Conservation (phyloP, 768 basidiomycete species). For the Russula sp. region DNA sequence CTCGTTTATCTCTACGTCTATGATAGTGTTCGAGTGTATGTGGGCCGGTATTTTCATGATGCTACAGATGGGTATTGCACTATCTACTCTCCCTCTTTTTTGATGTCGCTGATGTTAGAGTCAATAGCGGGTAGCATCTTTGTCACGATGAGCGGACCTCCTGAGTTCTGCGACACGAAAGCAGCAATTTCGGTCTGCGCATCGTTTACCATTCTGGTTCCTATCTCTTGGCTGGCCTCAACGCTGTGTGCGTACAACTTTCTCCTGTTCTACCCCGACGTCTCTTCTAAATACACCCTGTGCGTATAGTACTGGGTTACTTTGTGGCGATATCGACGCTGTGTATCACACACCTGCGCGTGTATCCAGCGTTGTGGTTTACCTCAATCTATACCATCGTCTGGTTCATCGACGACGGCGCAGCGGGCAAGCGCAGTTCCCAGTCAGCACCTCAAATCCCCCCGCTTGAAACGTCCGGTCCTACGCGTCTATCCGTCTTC, state of each 20-base stretch:
- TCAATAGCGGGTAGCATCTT: conserved; percentile 48
- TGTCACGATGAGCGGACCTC: conserved; percentile 45
- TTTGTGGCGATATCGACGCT: conserved; percentile 52
- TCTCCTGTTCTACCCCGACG: background rate
- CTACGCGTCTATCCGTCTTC: conserved; percentile 23
- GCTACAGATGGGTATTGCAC: conserved; percentile 45
- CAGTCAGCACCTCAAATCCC: conserved; percentile 20
- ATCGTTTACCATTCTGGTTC: conserved; percentile 35
- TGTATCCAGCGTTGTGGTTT: conserved; percentile 51
- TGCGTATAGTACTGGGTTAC: conserved; percentile 47
- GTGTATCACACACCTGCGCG: conserved; percentile 45
- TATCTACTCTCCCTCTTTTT: conserved; percentile 6
- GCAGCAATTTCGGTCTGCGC: conserved; percentile 32
- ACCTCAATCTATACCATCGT: conserved; percentile 49
- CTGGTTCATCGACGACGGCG: conserved; percentile 48
- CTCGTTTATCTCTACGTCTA: conserved; percentile 41
- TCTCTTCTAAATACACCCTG: background rate
- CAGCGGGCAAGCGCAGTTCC: conserved; percentile 3
- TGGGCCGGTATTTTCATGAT: conserved; percentile 53
- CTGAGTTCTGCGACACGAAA: conserved; percentile 37
- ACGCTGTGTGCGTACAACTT: conserved; percentile 33
- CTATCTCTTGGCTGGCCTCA: conserved; percentile 37
- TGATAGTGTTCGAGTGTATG: conserved; percentile 50
- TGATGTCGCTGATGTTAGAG: conserved; percentile 4
- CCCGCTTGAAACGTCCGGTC: conserved; percentile 25